Evolutionary conservation across 2,329 filamentous ascomycete species (phyloP).

Genomic region (Fusarium sp.): DNA sequence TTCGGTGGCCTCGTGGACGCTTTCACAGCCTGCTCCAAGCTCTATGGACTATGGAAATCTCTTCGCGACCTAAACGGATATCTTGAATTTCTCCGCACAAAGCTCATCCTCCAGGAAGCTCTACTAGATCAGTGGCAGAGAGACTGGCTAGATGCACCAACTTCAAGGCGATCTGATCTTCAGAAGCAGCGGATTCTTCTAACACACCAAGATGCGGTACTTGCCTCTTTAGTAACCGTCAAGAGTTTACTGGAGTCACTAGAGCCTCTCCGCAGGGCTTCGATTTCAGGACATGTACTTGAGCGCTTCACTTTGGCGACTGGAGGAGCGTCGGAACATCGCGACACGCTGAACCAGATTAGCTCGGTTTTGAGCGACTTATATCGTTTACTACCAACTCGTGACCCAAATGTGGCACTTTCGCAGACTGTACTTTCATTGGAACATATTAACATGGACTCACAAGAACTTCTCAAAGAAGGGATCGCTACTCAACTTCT

Average conservation of each 20-base stretch:
- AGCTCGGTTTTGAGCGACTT: conserved; percentile 1
- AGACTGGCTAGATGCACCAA: conserved; percentile 1
- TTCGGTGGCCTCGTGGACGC: conserved; percentile 5
- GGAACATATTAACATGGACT: background rate
- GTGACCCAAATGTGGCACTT: conserved; percentile 3
- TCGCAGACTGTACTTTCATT: conserved; percentile 1
- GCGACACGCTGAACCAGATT: background rate
- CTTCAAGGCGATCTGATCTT: background rate
- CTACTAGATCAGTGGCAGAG: conserved; percentile 13
- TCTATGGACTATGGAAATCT: conserved; percentile 1
- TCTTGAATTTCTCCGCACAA: background rate
- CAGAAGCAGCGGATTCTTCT: conserved; percentile 11
- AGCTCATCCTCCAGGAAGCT: conserved; percentile 10
- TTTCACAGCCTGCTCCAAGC: background rate
- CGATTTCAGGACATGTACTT: background rate
- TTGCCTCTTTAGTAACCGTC: background rate
- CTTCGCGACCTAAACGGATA: background rate
- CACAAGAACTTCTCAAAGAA: background rate
- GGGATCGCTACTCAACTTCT: background rate
- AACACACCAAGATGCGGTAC: background rate
- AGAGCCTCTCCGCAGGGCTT: conserved; percentile 1
- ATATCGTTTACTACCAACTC: conserved; percentile 3
- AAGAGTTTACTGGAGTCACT: background rate
- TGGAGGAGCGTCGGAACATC: background rate
- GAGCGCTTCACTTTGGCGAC: background rate